Evolutionary conservation across 2,329 filamentous ascomycete species (phyloP), one percentile per base, ranked within the genome.

Genomic region (Pseudopyricularia cyperi): DNA sequence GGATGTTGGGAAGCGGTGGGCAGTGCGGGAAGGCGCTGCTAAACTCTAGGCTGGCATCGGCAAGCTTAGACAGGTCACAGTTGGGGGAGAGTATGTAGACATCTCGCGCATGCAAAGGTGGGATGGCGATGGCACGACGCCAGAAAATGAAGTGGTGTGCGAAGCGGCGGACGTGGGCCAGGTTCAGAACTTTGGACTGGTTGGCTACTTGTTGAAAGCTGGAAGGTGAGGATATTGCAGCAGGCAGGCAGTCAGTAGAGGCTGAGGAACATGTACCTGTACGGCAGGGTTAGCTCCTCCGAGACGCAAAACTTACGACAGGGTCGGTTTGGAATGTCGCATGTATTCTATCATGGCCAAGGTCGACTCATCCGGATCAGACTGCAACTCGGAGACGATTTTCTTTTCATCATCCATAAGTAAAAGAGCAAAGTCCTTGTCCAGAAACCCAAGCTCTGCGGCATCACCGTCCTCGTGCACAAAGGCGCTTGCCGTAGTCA

Each of bases 61-160:
- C 75, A 1, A 97, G 75, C 47, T 82, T 80, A 50, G 76, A 72
- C 60, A 89, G 77, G 60, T 95, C 85, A 55, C 89, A 89, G 63
- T 95, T 94, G 0, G 91, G 90, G 2, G 88, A 94, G 28, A 96
- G 80, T 33, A 97, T 85, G 66, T 97, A 98, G 11, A 84, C 85
- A 63, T 97, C 90, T 48, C 90, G 79, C 44, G 87, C 85, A 62
- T 96, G 89, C 6, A 98, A 77, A 0, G 93, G 93, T 4, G 89
- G 87, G 39, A 97, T 91, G 15, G 91, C 85, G 55, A 94, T 87
- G 47, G 91, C 93, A 53, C 90, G 85, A 24, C 93, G 83, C 90
- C 91, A 97, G 69, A 94, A 95, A 55, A 97, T 89, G 56, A 98
- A 84, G 69, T 97, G 93, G 53, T 88, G 86, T 9, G 90, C 89